A percentile compares a stretch with the other conserved stretches of the same genome.
Evolutionary conservation across 352 stramenopile genomes (phyloP).

Genomic region (Phytophthora megakarya): DNA sequence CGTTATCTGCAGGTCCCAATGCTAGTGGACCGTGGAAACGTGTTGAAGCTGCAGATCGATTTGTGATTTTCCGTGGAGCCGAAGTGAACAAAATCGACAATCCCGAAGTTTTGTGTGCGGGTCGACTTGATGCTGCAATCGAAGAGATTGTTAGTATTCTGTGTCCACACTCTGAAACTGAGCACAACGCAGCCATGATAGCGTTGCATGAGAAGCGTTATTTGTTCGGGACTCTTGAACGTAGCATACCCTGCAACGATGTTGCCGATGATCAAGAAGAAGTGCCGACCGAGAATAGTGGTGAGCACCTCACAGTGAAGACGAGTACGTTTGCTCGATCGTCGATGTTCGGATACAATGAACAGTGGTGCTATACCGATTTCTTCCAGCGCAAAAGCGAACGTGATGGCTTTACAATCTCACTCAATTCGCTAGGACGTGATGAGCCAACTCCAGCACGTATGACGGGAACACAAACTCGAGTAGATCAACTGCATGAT

Average conservation of each 20-base stretch:
- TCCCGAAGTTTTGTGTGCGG: slow-evolving; percentile 32
- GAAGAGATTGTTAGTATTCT: slow-evolving; percentile 31
- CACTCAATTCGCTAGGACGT: slow-evolving; percentile 13
- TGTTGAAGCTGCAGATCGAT: slow-evolving; percentile 17
- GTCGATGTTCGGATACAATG: slow-evolving; percentile 23
- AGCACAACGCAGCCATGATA: slow-evolving; percentile 37
- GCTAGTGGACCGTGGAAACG: slow-evolving; percentile 23
- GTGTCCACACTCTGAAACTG: slow-evolving; percentile 11
- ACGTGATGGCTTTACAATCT: slow-evolving; percentile 37
- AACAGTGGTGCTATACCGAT: slow-evolving; percentile 43
- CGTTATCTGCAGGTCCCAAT: slow-evolving; percentile 16
- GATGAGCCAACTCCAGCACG: slow-evolving; percentile 1
- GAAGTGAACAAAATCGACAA: not conserved
- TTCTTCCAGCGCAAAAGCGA: slow-evolving; percentile 23
- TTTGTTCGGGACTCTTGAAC: slow-evolving; percentile 32
- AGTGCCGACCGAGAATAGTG: not conserved
- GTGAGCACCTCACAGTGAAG: slow-evolving; percentile 27
- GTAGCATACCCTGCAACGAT: not conserved
- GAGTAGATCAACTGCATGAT: slow-evolving; percentile 29
- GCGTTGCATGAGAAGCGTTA: slow-evolving; percentile 35
- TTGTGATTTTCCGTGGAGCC: slow-evolving; percentile 16
- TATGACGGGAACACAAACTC: not conserved
- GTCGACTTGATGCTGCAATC: slow-evolving; percentile 23
- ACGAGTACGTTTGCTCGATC: slow-evolving; percentile 36
- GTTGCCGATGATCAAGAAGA: not conserved